These are phyloP conservation scores for Malassezia brasiliensis DNA, from an alignment of 1,284 basidiomycete genomes.

Conservation along the genomic window DNA sequence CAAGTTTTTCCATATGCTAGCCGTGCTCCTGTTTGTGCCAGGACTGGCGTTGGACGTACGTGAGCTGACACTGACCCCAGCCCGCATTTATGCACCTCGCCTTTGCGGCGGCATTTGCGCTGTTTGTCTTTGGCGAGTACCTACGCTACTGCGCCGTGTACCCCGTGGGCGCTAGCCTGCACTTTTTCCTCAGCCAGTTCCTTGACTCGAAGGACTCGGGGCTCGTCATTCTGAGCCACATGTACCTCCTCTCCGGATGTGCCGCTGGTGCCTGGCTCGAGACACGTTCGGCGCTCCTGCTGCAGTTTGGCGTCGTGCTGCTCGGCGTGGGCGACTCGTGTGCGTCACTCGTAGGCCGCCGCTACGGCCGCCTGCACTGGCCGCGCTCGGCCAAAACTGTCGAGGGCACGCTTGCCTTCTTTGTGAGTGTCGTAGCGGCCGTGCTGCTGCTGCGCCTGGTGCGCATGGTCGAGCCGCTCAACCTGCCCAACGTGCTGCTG, in stretches of 20 bases:
- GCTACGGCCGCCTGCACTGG: constrained; percentile 71
- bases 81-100: constrained; percentile 91
- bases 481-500: constrained; percentile 20
- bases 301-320: constrained; percentile 79
- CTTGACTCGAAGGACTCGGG: constrained; percentile 89
- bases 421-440: constrained; percentile 60
- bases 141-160: constrained; percentile 87
- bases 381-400: constrained; percentile 77
- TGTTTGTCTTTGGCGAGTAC: constrained; percentile 46
- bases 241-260: constrained; percentile 90
- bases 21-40: constrained; percentile 90
- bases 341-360: constrained; percentile 81
- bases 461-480: constrained; percentile 50
- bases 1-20: constrained; percentile 93
- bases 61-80: background rate
- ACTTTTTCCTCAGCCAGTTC: constrained; percentile 90
- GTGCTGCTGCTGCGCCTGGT: constrained; percentile 63
- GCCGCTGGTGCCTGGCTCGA: constrained; percentile 90
- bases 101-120: constrained; percentile 60
- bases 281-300: constrained; percentile 49
- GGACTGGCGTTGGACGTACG: constrained; percentile 68
- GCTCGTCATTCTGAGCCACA: constrained; percentile 91
- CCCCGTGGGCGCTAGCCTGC: constrained; percentile 84
- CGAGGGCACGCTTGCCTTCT: constrained; percentile 79
- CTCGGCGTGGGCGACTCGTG: constrained; percentile 89